A percentile compares a stretch with the other conserved stretches of the same genome.
Conservation (phyloP, 805 yeast genomes). For the Grigorovia transvaalensis region DNA sequence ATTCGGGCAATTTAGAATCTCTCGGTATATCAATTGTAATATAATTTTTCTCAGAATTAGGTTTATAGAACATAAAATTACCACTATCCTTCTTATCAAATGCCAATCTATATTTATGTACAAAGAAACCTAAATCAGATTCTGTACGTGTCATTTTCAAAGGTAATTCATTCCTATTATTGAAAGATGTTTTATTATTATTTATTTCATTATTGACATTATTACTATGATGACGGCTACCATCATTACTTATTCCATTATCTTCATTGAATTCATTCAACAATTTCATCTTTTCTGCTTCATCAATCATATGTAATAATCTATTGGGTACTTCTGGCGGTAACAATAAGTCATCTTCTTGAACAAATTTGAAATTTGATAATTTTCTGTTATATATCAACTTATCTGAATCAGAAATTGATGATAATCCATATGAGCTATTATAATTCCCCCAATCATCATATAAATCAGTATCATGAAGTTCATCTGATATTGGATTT, state of each 20-base stretch:
- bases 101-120: conserved; percentile 24
- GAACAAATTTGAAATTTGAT: conserved; percentile 13
- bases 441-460: not conserved
- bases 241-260: not conserved
- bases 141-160: conserved; percentile 8
- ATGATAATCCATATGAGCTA: not conserved
- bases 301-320: conserved; percentile 17
- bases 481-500: not conserved
- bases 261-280: not conserved
- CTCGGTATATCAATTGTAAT: conserved; percentile 42
- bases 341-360: conserved; percentile 21
- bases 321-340: conserved; percentile 24
- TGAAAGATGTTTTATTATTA: not conserved
- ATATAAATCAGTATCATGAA: not conserved
- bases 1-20: conserved; percentile 54
- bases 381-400: conserved; percentile 4
- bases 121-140: conserved; percentile 25
- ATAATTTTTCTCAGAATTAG: conserved; percentile 20
- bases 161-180: not conserved
- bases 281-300: conserved; percentile 10
- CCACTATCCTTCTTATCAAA: conserved; percentile 25
- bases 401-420: not conserved
- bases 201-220: not conserved
- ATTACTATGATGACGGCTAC: not conserved
- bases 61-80: conserved; percentile 32